Evolutionary conservation across 177 flowering plant genomes (phyloP).

Genomic region (Vitis hybrid): DNA sequence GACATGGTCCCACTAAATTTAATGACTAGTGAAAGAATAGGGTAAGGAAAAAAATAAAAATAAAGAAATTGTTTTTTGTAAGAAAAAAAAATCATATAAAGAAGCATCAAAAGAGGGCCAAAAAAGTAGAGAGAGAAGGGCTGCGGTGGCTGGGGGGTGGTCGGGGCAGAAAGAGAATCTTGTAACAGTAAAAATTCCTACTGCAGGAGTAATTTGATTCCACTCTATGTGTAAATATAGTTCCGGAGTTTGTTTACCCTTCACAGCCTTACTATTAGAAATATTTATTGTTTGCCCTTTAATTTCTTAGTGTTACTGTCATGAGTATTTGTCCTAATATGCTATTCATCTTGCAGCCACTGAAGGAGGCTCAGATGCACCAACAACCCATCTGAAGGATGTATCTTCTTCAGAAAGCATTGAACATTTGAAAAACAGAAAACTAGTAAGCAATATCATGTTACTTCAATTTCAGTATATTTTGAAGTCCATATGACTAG

Average conservation of each 20-base stretch:
- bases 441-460: conserved; percentile 43
- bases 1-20: too few species aligned
- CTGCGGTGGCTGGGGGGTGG: too few species aligned
- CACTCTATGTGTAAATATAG: too few species aligned
- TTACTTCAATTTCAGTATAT: conserved; percentile 5
- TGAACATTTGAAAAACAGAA: conserved; percentile 38
- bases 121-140: too few species aligned
- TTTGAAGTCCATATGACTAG: neutral
- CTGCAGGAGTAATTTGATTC: too few species aligned
- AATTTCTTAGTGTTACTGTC: neutral
- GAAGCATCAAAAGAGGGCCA: too few species aligned
- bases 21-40: neutral
- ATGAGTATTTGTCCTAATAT: conserved; percentile 1
- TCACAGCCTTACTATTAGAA: too few species aligned
- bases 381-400: conserved; percentile 27
- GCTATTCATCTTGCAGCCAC: conserved; percentile 35
- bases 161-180: too few species aligned
- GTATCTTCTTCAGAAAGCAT: conserved; percentile 32
- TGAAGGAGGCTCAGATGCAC: conserved; percentile 27
- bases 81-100: neutral
- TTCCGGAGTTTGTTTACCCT: too few species aligned
- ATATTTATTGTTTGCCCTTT: too few species aligned
- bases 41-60: neutral
- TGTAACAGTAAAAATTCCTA: too few species aligned
- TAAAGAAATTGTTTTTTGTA: neutral